A percentile compares a stretch with the other conserved stretches of the same genome.
phyloP scores from a whole-genome alignment of 1,284 basidiomycete genomes.

The Volvariella surrecta region DNA sequence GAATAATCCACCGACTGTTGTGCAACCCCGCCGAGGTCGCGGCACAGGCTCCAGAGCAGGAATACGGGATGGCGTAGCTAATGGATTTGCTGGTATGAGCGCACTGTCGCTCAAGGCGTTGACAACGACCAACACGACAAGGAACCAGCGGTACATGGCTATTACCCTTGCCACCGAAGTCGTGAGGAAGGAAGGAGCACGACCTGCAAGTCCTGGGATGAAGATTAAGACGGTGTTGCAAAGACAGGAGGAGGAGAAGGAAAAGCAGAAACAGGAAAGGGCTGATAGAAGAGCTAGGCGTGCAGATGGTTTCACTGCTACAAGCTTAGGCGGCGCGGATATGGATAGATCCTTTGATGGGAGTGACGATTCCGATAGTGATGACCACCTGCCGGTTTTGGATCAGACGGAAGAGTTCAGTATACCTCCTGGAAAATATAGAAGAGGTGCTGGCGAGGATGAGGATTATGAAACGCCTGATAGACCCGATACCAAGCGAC shows the following conservation, averaged over 20 bases:
- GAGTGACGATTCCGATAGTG: slow-evolving; percentile 16
- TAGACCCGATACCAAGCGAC: slow-evolving; percentile 3
- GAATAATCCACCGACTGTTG: slow-evolving; percentile 22
- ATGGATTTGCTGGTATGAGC: slow-evolving; percentile 52
- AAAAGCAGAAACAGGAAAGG: slow-evolving; percentile 49
- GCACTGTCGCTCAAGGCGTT: slow-evolving; percentile 57
- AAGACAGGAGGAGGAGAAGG: slow-evolving; percentile 62
- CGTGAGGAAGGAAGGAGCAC: slow-evolving; percentile 56
- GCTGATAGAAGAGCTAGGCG: slow-evolving; percentile 54
- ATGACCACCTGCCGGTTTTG: slow-evolving; percentile 12
- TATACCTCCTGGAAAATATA: slow-evolving; percentile 28
- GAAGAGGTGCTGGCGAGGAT: slow-evolving; percentile 69
- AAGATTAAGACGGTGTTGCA: slow-evolving; percentile 68
- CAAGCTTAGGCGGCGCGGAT: slow-evolving; percentile 13
- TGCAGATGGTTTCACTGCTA: slow-evolving; percentile 21
- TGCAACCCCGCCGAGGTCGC: slow-evolving; percentile 32
- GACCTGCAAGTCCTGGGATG: slow-evolving; percentile 74
- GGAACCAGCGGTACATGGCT: slow-evolving; percentile 57
- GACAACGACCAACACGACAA: slow-evolving; percentile 59
- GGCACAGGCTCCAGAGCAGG: slow-evolving; percentile 18
- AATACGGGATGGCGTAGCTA: slow-evolving; percentile 24
- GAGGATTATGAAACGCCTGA: slow-evolving; percentile 67
- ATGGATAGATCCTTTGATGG: slow-evolving; percentile 14
- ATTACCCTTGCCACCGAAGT: slow-evolving; percentile 57
- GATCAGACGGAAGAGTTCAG: slow-evolving; percentile 1